Evolutionary conservation across 2,329 filamentous ascomycete species (phyloP), one percentile per base, ranked within the genome.

Genomic region (Fusarium graminum): DNA sequence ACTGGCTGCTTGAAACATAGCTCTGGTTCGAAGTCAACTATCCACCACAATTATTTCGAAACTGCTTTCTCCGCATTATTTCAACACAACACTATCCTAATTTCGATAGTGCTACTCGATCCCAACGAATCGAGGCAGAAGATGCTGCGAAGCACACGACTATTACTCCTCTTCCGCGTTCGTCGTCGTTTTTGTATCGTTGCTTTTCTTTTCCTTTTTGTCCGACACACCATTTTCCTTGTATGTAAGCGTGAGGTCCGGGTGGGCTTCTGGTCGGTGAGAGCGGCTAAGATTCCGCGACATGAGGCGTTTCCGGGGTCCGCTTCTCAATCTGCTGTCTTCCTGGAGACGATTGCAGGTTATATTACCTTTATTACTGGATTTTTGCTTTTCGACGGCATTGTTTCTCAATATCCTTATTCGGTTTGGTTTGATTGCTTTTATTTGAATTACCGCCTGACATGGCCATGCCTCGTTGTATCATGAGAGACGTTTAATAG

Each of bases 231-330:
- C 29, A 49, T 51, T 56, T 63, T 52, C 65, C 47, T 60, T 26
- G 59, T 68, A 62, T 67, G 59, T 65, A 61, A 70, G 73, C 70
- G 65, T 65, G 70, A 72, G 68, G 74, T 70, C 71, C 59, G 69
- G 72, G 62, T 54, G 65, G 68, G 67, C 68, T 74, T 75, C 71
- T 74, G 70, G 74, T 78, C 74, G 74, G 77, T 78, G 77, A 78
- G 76, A 79, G 76, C 75, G 75, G 74, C 74, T 75, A 68, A 75
- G 68, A 68, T 65, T 65, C 70, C 70, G 70, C 70, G 59, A 63
- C 47, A 66, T 60, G 59, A 66, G 69, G 70, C 70, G 68, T 72
- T 72, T 68, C 44, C 50, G 54, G 58, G 61, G 44, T 58, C 47
- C 52, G 52, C 57, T 58, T 55, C 51, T 45, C 32, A 57, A 34